Evolutionary conservation across 1,284 basidiomycete species (phyloP).

Genomic region (Apiotrichum mycotoxinovorans): DNA sequence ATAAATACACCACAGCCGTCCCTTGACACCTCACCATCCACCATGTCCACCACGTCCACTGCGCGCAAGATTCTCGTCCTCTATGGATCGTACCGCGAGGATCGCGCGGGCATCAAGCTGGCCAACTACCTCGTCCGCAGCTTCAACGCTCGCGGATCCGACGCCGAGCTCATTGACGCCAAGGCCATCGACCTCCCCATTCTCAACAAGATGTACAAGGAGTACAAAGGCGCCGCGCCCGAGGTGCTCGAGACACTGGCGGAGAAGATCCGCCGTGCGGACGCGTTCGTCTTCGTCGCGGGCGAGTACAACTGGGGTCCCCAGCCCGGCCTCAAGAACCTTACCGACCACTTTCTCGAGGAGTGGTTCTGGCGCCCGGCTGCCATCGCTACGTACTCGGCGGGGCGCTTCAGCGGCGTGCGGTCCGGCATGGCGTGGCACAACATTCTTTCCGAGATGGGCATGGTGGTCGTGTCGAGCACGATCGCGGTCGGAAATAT

Average conservation of each 20-base stretch:
- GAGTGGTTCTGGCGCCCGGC: constrained; percentile 10
- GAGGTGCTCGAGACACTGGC: constrained; percentile 1
- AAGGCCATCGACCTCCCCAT: constrained; percentile 8
- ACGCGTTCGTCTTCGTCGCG: constrained; percentile 11
- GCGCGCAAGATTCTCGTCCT: constrained; percentile 6
- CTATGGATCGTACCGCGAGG: constrained; percentile 12
- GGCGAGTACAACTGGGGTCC: constrained; percentile 15
- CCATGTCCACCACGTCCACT: not conserved
- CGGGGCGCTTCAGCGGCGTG: constrained; percentile 6
- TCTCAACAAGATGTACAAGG: constrained; percentile 9
- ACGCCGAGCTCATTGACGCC: constrained; percentile 8
- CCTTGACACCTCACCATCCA: not conserved
- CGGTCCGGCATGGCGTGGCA: constrained; percentile 1
- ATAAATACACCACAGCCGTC: too few relatives aligned
- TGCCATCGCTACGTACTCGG: constrained; percentile 5
- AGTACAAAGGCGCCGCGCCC: constrained; percentile 3
- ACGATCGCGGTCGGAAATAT: not conserved
- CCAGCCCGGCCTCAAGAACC: constrained; percentile 14
- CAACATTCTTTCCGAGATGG: constrained; percentile 7
- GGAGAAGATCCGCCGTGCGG: constrained; percentile 3
- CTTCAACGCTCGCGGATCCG: not conserved
- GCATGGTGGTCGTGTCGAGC: constrained; percentile 9
- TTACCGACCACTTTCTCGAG: constrained; percentile 11
- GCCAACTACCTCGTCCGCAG: not conserved
- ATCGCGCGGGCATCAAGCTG: constrained; percentile 6